phyloP scores from a whole-genome alignment of 106 monocot species.

The Apostasia shenzhenica region DNA sequence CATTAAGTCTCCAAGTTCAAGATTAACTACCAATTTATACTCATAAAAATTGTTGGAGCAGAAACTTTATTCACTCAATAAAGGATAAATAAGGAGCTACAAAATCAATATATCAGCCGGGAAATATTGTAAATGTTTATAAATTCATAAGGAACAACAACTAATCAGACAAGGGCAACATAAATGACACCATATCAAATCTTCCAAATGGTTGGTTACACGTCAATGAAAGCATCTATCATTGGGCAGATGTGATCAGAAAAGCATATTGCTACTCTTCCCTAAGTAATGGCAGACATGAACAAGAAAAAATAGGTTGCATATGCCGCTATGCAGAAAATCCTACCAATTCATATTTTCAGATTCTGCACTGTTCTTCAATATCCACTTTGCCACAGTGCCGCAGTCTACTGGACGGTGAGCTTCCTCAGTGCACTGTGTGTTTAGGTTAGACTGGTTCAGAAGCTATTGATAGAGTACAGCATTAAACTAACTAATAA shows the following conservation, averaged over 20 bases:
- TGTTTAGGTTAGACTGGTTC: background rate
- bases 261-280: background rate
- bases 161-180: background rate
- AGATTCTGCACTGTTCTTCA: conserved; percentile 23
- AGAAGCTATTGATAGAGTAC: background rate
- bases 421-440: conserved; percentile 21
- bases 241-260: background rate
- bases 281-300: background rate
- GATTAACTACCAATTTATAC: too few relatives aligned
- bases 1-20: too few relatives aligned
- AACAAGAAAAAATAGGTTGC: background rate
- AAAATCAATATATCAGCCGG: too few relatives aligned
- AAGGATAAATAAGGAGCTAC: too few relatives aligned
- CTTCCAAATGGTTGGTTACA: background rate
- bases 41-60: too few relatives aligned
- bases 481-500: background rate
- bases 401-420: conserved; percentile 21
- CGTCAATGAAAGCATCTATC: background rate
- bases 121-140: too few relatives aligned
- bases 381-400: conserved; percentile 21
- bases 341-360: conserved; percentile 21
- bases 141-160: too few relatives aligned
- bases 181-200: background rate
- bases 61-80: too few relatives aligned
- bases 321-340: too few relatives aligned